These are phyloP conservation scores for Sporisorium iseilematis-ciliati DNA, from an alignment of 1,284 basidiomycete genomes.

Conservation along the genomic window DNA sequence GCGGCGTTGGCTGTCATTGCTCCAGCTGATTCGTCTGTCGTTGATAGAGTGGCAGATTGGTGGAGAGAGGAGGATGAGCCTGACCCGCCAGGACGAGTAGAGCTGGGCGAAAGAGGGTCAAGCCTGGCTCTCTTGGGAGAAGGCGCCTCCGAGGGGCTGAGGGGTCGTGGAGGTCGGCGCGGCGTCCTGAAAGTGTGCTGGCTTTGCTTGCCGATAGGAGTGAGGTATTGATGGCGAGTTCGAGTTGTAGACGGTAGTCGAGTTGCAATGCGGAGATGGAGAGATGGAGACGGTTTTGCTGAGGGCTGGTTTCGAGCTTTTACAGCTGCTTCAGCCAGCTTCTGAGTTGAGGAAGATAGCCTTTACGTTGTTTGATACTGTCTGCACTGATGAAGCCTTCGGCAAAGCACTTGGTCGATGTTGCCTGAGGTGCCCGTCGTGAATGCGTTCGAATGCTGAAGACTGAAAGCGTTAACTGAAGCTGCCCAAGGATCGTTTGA, in stretches of 20 bases:
- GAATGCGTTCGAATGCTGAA: too few species aligned
- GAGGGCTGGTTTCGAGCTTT: too few species aligned
- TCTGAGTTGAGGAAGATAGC: too few species aligned
- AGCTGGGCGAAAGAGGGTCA: constrained; percentile 13
- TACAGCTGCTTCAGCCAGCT: too few species aligned
- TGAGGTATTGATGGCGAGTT: not conserved
- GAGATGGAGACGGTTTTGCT: not conserved
- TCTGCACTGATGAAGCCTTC: too few species aligned
- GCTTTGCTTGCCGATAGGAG: constrained; percentile 33
- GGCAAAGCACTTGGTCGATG: too few species aligned
- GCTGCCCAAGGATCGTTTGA: too few species aligned
- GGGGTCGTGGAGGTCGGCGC: constrained; percentile 22
- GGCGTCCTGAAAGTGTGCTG: constrained; percentile 40
- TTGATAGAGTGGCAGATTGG: not conserved
- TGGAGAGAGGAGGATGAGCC: constrained; percentile 10
- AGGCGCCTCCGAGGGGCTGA: constrained; percentile 38
- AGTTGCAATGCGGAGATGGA: not conserved
- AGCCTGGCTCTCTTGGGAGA: constrained; percentile 39
- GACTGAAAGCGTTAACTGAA: too few species aligned
- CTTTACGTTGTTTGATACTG: too few species aligned
- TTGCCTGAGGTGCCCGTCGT: too few species aligned
- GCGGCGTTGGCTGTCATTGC: constrained; percentile 24
- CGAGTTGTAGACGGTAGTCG: not conserved
- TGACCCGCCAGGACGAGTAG: constrained; percentile 18
- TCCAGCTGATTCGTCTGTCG: not conserved